phyloP scores from a whole-genome alignment of 768 basidiomycete species.

The Mycena vulgaris region DNA sequence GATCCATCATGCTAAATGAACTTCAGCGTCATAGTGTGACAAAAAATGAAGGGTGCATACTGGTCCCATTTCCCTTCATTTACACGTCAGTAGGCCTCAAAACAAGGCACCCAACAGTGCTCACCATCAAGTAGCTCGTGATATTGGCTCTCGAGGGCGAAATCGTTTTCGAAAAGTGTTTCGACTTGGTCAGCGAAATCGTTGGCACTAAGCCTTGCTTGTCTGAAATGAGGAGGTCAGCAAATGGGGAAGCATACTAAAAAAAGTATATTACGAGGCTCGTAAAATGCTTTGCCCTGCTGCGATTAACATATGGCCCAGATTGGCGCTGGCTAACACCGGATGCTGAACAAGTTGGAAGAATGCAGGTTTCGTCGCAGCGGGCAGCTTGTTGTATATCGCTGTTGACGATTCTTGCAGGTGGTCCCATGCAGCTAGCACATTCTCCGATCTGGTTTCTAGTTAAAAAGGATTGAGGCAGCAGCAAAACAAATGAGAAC shows the following conservation, averaged over 20 bases:
- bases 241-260: too few species aligned
- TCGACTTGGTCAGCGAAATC: constrained; percentile 68
- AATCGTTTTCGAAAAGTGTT: constrained; percentile 72
- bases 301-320: constrained; percentile 70
- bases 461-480: too few species aligned
- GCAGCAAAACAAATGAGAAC: constrained; percentile 33
- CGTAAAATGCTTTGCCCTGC: constrained; percentile 74
- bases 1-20: constrained; percentile 73
- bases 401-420: constrained; percentile 65
- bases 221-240: too few species aligned
- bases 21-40: too few species aligned
- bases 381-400: constrained; percentile 68
- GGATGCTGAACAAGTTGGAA: constrained; percentile 81
- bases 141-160: constrained; percentile 72
- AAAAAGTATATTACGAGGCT: too few species aligned
- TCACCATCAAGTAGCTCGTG: constrained; percentile 69
- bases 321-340: constrained; percentile 69
- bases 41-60: constrained; percentile 53
- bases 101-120: too few species aligned
- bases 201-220: constrained; percentile 76
- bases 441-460: constrained; percentile 67
- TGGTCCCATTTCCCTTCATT: constrained; percentile 80
- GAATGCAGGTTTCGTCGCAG: constrained; percentile 68
- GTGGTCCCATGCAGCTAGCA: constrained; percentile 65
- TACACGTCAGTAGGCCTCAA: too few species aligned